These are phyloP conservation scores for Aphanomyces astaci DNA, from an alignment of 352 stramenopile genomes.

Conservation along the genomic window DNA sequence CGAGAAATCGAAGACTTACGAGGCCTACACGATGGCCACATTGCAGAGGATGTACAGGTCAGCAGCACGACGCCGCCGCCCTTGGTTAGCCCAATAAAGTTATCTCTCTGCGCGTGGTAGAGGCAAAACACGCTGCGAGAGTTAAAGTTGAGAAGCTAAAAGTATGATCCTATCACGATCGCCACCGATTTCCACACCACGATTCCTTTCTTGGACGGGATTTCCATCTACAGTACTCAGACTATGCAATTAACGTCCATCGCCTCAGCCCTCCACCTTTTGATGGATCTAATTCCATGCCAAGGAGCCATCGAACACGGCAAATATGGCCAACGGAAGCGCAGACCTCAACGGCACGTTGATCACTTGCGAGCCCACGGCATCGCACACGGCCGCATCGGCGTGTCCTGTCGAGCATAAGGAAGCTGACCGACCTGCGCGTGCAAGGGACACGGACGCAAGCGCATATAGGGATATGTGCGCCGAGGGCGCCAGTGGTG, in stretches of 20 bases:
- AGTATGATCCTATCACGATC: slow-evolving; percentile 14
- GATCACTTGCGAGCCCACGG: slow-evolving; percentile 79
- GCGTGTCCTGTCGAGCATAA: slow-evolving; percentile 38
- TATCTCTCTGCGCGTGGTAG: background rate
- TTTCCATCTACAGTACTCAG: background rate
- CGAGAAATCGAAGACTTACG: background rate
- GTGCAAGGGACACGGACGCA: slow-evolving; percentile 69
- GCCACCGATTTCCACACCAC: slow-evolving; percentile 20
- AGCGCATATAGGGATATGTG: slow-evolving; percentile 73
- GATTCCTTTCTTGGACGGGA: slow-evolving; percentile 13
- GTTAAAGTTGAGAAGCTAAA: slow-evolving; percentile 15
- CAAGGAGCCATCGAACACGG: slow-evolving; percentile 50
- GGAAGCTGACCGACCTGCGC: slow-evolving; percentile 24
- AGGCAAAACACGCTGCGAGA: slow-evolving; percentile 9
- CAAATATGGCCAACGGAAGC: slow-evolving; percentile 67
- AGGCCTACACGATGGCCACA: background rate
- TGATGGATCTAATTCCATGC: too few relatives aligned
- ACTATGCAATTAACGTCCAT: too few relatives aligned
- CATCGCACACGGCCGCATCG: slow-evolving; percentile 78
- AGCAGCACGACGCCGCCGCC: slow-evolving; percentile 5
- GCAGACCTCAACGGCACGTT: slow-evolving; percentile 73
- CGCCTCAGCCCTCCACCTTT: too few relatives aligned
- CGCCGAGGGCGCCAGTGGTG: slow-evolving; percentile 66
- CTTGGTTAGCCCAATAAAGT: slow-evolving; percentile 12
- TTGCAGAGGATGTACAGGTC: slow-evolving; percentile 5